These are phyloP conservation scores for Aspergillus neotritici DNA, from an alignment of 2,329 filamentous ascomycete genomes.

Conservation along the genomic window DNA sequence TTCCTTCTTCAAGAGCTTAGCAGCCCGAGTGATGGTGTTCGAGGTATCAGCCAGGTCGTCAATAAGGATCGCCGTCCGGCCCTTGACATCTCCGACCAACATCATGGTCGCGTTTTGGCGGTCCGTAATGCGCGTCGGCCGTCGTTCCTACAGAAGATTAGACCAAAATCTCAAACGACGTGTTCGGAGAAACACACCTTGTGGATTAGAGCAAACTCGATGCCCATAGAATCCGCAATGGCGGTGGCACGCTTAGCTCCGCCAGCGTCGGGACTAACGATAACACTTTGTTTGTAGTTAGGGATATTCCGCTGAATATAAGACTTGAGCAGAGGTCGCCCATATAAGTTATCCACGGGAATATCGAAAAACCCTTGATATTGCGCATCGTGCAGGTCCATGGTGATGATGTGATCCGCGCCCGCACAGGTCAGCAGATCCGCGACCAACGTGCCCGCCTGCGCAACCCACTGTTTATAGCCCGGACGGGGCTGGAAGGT, in stretches of 20 bases:
- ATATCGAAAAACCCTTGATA: slow-evolving; percentile 99
- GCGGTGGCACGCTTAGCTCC: slow-evolving; percentile 93
- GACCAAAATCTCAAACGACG: slow-evolving; percentile 3
- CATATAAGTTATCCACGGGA: slow-evolving; percentile 95
- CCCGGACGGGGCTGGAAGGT: slow-evolving; percentile 79
- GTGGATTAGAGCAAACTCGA: slow-evolving; percentile 96
- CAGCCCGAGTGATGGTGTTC: slow-evolving; percentile 93
- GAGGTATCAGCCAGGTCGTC: slow-evolving; percentile 94
- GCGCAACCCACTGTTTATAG: slow-evolving; percentile 98
- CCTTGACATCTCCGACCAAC: slow-evolving; percentile 79
- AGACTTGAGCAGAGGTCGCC: slow-evolving; percentile 50
- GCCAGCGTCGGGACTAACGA: slow-evolving; percentile 93
- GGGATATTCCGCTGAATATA: slow-evolving; percentile 75
- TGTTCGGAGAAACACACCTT: slow-evolving; percentile 58
- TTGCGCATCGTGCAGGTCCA: slow-evolving; percentile 93
- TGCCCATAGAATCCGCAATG: slow-evolving; percentile 86
- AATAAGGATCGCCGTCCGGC: slow-evolving; percentile 79
- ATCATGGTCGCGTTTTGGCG: slow-evolving; percentile 82
- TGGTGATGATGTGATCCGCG: slow-evolving; percentile 93
- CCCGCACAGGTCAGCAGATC: slow-evolving; percentile 93
- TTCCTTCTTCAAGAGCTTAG: slow-evolving; percentile 93
- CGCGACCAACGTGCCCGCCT: slow-evolving; percentile 89
- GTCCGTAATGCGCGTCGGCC: slow-evolving; percentile 79
- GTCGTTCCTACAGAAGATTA: slow-evolving; percentile 61
- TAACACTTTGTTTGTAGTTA: slow-evolving; percentile 77